These are phyloP conservation scores for Gonium pectorale DNA, from an alignment of 139 green algal species.

Conservation along the genomic window DNA sequence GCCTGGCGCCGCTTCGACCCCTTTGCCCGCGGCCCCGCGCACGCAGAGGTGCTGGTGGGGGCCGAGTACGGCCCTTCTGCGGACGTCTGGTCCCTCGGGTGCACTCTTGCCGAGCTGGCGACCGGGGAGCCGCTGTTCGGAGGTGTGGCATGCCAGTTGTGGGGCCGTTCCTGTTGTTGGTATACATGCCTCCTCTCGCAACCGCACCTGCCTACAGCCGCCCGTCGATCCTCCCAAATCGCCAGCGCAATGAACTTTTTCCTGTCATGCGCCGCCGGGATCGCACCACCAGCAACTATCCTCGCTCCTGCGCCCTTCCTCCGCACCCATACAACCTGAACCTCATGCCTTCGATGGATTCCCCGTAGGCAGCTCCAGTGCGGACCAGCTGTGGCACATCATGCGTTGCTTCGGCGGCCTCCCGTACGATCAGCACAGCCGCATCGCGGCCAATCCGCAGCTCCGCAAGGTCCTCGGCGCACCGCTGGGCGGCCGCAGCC, in stretches of 20 bases:
- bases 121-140: constrained; percentile 81
- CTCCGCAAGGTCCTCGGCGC: background rate
- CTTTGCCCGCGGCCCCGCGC: constrained; percentile 63
- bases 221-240: too few species aligned
- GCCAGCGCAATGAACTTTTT: too few species aligned
- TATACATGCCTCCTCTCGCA: too few species aligned
- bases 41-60: constrained; percentile 86
- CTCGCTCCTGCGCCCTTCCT: too few species aligned
- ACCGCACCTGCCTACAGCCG: too few species aligned
- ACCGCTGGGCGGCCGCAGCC: background rate
- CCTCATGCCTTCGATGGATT: background rate
- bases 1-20: too few species aligned
- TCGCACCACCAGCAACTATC: too few species aligned
- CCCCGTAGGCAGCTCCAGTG: constrained; percentile 55
- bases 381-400: constrained; percentile 84
- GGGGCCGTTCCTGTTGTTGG: too few species aligned
- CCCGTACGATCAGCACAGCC: constrained; percentile 39
- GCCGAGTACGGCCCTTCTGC: constrained; percentile 63
- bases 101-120: constrained; percentile 80
- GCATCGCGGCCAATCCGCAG: constrained; percentile 29
- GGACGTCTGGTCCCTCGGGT: constrained; percentile 61
- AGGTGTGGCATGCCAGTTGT: too few species aligned
- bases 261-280: too few species aligned
- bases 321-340: too few species aligned
- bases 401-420: constrained; percentile 68